Evolutionary conservation across 1,284 basidiomycete species (phyloP).

Genomic region (Heterobasidion annosum): DNA sequence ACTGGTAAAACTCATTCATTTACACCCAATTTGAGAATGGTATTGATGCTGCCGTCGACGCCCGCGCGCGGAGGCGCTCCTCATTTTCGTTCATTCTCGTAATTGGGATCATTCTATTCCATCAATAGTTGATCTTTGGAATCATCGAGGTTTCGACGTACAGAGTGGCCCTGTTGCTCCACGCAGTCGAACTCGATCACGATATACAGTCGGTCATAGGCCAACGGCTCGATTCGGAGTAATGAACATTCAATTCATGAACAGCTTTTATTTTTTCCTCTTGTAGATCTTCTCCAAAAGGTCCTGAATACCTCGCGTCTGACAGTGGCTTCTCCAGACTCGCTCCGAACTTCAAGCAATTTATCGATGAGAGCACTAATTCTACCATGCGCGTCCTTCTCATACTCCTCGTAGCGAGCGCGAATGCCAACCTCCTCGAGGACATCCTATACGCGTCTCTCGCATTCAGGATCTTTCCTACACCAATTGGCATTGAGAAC

Average conservation of each 20-base stretch:
- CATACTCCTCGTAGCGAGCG: conserved; percentile 68
- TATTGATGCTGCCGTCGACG: no score
- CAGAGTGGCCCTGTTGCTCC: no score
- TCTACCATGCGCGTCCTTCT: conserved; percentile 63
- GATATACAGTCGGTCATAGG: no score
- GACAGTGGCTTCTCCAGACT: conserved; percentile 38
- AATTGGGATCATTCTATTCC: no score
- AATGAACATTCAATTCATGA: not conserved
- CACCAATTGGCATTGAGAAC: conserved; percentile 83
- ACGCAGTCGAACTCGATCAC: no score
- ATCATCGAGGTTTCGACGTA: no score
- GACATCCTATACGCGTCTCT: conserved; percentile 66
- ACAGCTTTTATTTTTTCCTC: conserved; percentile 55
- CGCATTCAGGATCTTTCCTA: conserved; percentile 61
- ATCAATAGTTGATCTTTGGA: no score
- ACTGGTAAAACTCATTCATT: no score
- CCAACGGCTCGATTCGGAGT: no score
- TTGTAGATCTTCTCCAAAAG: conserved; percentile 91
- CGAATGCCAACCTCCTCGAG: conserved; percentile 70
- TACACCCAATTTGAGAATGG: no score
- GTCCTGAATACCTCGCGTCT: conserved; percentile 76
- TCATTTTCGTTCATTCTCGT: no score
- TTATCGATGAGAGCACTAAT: conserved; percentile 60
- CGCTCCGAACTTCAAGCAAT: conserved; percentile 46
- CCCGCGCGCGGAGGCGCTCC: no score